A percentile compares a stretch with the other conserved stretches of the same genome.
phyloP scores from a whole-genome alignment of 2,329 filamentous ascomycete genomes.

The Sclerotinia minor region DNA sequence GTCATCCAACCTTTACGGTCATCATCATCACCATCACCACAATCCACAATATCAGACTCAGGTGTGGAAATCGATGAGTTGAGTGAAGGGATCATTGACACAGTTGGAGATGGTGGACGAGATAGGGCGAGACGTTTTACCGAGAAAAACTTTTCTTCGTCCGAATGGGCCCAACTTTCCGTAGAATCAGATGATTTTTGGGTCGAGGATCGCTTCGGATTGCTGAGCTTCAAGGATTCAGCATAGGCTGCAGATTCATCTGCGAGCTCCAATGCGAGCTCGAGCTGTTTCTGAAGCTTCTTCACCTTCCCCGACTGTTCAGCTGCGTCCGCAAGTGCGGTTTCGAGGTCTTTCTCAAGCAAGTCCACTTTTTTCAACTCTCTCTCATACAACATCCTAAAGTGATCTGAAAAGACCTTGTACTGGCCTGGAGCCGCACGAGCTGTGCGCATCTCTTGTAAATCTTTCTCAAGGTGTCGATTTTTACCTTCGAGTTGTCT shows the following conservation, averaged over 20 bases:
- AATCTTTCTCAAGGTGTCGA: not conserved
- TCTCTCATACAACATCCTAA: conserved; percentile 6
- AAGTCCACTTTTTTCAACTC: not conserved
- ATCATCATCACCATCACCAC: not conserved
- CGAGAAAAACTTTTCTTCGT: not conserved
- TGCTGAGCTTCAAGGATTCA: not conserved
- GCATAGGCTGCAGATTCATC: not conserved
- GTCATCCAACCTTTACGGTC: not conserved
- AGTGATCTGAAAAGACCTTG: not conserved
- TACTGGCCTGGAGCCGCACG: not conserved
- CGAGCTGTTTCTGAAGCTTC: not conserved
- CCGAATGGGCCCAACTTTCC: conserved; percentile 2
- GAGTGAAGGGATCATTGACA: not conserved
- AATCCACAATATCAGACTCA: not conserved
- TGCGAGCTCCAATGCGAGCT: not conserved
- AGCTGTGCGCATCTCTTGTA: not conserved
- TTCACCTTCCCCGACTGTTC: not conserved
- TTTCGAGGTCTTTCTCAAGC: conserved; percentile 4
- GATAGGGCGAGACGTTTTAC: not conserved
- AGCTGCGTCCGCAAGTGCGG: not conserved
- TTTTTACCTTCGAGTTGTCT: not conserved
- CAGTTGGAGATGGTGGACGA: not conserved
- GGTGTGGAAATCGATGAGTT: not conserved
- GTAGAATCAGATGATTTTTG: not conserved
- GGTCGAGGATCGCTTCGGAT: not conserved